A percentile compares a stretch with the other conserved stretches of the same genome.
Conservation (phyloP, 2,329 filamentous ascomycete genomes). For the Scedosporium aurantiacum region DNA sequence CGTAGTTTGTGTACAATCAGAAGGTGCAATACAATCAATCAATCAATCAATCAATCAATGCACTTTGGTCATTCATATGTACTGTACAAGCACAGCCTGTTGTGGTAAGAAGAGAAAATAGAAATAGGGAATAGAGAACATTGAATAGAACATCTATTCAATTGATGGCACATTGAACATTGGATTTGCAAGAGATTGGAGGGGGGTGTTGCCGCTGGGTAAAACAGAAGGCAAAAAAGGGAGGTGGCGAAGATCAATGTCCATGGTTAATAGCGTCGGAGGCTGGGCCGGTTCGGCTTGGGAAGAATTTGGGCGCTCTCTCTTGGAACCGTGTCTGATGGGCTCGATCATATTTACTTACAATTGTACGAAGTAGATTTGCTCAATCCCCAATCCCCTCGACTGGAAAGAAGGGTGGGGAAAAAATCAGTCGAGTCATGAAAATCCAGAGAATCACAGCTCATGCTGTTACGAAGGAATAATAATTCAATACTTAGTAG, state of each 20-base stretch:
- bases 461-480: too few relatives aligned
- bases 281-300: background rate
- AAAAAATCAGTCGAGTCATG: too few relatives aligned
- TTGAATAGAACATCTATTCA: background rate
- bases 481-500: too few relatives aligned
- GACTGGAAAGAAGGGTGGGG: too few relatives aligned
- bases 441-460: too few relatives aligned
- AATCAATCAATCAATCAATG: background rate
- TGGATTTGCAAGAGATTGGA: background rate
- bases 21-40: background rate
- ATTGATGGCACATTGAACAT: background rate
- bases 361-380: too few relatives aligned
- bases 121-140: background rate
- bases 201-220: background rate
- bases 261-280: background rate
- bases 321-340: background rate
- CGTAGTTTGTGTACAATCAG: background rate
- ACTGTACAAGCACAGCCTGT: background rate
- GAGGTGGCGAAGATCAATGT: constrained; percentile 1
- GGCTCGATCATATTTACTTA: too few relatives aligned
- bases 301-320: background rate
- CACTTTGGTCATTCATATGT: too few relatives aligned
- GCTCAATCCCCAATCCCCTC: too few relatives aligned
- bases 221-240: background rate
- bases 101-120: background rate